Conservation (phyloP, 768 basidiomycete species). For the Suillus subaureus region DNA sequence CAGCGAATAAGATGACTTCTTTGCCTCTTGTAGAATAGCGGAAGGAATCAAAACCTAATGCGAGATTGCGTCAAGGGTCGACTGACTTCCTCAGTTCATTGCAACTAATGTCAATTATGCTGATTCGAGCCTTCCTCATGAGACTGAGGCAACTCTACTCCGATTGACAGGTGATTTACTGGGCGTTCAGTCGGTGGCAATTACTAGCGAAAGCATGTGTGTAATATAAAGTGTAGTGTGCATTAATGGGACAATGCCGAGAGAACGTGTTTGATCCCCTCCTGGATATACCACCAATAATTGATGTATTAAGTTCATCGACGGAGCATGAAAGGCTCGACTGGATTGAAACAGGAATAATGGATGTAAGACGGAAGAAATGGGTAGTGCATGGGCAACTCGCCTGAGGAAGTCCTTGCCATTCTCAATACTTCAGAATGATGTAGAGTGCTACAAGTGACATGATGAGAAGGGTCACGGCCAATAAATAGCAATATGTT, state of each 20-base stretch:
- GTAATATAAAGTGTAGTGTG: not conserved
- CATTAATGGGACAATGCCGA: not conserved
- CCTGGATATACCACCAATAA: not conserved
- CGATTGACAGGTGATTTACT: not conserved
- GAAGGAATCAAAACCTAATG: constrained; percentile 14
- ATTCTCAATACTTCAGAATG: constrained; percentile 71
- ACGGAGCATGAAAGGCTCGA: not conserved
- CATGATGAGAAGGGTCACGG: constrained; percentile 15
- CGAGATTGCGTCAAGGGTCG: not conserved
- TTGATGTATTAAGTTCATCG: too few relatives aligned
- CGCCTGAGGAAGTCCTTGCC: not conserved
- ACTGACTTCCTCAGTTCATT: not conserved
- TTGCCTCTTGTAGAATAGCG: not conserved
- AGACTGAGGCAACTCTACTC: not conserved
- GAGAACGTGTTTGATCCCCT: not conserved
- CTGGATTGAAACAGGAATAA: not conserved
- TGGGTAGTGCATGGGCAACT: not conserved
- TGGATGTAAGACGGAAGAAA: not conserved
- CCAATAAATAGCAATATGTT: not conserved
- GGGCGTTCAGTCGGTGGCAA: not conserved
- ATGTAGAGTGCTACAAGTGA: constrained; percentile 69
- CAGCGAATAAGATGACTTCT: constrained; percentile 12
- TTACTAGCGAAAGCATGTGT: not conserved
- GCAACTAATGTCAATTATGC: not conserved
- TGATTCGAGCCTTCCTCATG: not conserved